Evolutionary conservation across 1,284 basidiomycete species (phyloP).

Genomic region (Peniophora sp.): DNA sequence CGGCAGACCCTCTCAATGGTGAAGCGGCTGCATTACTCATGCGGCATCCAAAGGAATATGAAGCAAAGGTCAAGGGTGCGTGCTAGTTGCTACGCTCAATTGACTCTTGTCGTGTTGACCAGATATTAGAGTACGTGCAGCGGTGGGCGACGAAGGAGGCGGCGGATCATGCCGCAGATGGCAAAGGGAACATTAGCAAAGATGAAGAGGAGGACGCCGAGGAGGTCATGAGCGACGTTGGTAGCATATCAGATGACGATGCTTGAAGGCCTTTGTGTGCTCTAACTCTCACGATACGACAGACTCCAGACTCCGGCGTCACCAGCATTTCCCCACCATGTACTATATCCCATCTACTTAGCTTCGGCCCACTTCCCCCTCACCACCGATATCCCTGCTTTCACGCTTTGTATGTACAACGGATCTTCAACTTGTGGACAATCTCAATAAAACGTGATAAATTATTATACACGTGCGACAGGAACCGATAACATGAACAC

Average conservation of each 20-base stretch:
- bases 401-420: neutral
- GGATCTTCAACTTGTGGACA: neutral
- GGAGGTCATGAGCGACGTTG: constrained; percentile 89
- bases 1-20: constrained; percentile 94
- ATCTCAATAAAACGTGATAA: too few species aligned
- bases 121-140: constrained; percentile 86
- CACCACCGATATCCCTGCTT: neutral
- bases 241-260: constrained; percentile 79
- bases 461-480: too few species aligned
- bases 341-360: neutral
- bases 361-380: neutral
- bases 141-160: constrained; percentile 79
- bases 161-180: constrained; percentile 53
- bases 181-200: constrained; percentile 4
- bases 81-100: too few species aligned
- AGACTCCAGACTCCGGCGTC: neutral
- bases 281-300: neutral
- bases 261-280: neutral
- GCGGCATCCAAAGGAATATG: constrained; percentile 94
- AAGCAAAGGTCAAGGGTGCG: constrained; percentile 84
- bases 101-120: too few species aligned
- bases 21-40: constrained; percentile 95
- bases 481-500: neutral
- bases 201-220: constrained; percentile 68
- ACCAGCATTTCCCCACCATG: neutral